Conservation (phyloP, 352 stramenopile species). For the Hyaloperonospora brassicae region DNA sequence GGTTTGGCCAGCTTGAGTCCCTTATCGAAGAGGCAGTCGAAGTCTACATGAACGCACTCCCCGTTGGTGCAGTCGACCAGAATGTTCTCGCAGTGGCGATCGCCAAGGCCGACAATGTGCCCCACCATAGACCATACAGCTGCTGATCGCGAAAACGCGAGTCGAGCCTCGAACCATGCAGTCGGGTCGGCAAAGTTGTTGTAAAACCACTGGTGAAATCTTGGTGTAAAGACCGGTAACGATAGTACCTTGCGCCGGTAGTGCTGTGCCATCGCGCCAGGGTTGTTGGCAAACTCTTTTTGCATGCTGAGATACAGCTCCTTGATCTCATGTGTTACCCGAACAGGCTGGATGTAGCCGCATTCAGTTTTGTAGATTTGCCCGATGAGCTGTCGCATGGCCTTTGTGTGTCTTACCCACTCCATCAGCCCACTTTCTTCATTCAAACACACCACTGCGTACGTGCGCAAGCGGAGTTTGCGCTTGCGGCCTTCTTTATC, state of each 20-base stretch:
- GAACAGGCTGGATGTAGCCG: conserved; percentile 72
- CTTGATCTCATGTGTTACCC: conserved; percentile 76
- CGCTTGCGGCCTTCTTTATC: conserved; percentile 84
- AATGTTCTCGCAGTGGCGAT: conserved; percentile 99
- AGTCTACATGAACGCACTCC: conserved; percentile 99
- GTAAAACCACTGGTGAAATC: conserved; percentile 99
- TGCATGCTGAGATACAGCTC: conserved; percentile 85
- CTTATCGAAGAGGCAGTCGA: conserved; percentile 99
- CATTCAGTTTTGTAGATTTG: conserved; percentile 86
- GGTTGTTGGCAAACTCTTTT: conserved; percentile 71
- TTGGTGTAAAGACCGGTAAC: conserved; percentile 82
- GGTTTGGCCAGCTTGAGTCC: conserved; percentile 91
- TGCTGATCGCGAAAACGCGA: conserved; percentile 74
- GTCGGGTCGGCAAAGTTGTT: conserved; percentile 97
- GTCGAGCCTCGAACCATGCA: conserved; percentile 95
- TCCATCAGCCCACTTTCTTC: conserved; percentile 99
- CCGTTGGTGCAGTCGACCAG: conserved; percentile 95
- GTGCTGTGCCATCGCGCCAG: conserved; percentile 66
- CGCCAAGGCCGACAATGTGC: conserved; percentile 90
- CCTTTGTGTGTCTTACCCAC: conserved; percentile 97
- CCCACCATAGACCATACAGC: conserved; percentile 97
- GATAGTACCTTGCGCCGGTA: conserved; percentile 63
- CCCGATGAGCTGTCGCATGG: conserved; percentile 84
- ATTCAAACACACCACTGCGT: conserved; percentile 97
- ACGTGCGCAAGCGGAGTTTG: conserved; percentile 94